These are phyloP conservation scores for Crithidia expoeki DNA, from an alignment of 208 protist species.

Conservation along the genomic window DNA sequence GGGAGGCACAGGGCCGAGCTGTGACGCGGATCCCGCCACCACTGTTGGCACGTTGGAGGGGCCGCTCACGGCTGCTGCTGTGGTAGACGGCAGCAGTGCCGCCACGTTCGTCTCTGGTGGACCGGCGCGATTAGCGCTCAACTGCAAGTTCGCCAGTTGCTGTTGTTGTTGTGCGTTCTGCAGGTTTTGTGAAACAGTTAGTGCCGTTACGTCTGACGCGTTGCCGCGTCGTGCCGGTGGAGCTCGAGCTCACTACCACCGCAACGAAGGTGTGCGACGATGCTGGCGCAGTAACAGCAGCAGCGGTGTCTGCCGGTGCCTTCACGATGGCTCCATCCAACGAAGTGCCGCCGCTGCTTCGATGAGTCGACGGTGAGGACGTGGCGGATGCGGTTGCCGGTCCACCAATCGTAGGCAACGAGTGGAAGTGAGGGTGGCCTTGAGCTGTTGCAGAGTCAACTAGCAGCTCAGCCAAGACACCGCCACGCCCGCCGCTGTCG, in stretches of 20 bases:
- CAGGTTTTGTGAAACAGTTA: background rate
- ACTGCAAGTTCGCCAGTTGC: background rate
- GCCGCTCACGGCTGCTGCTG: background rate
- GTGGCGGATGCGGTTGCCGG: background rate
- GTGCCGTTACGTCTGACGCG: background rate
- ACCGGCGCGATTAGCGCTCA: background rate
- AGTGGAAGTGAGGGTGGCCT: background rate
- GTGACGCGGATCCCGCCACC: background rate
- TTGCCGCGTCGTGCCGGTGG: background rate
- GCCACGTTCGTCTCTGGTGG: background rate
- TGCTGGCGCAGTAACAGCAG: background rate
- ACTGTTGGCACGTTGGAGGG: background rate
- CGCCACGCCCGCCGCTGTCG: background rate
- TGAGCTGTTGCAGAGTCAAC: background rate
- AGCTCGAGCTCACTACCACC: constrained; percentile 9
- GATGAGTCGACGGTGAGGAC: constrained; percentile 2
- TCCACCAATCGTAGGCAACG: background rate
- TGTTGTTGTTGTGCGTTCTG: background rate
- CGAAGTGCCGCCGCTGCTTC: background rate
- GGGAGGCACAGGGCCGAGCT: background rate
- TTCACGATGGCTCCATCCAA: background rate
- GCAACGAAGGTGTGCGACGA: constrained; percentile 2
- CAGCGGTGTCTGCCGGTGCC: background rate
- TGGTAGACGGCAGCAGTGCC: background rate
- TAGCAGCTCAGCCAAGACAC: background rate